Percentiles rank a stretch among this genome's conserved stretches.
Conservation (phyloP, 306 rosid species). For the Lupinus albus region DNA sequence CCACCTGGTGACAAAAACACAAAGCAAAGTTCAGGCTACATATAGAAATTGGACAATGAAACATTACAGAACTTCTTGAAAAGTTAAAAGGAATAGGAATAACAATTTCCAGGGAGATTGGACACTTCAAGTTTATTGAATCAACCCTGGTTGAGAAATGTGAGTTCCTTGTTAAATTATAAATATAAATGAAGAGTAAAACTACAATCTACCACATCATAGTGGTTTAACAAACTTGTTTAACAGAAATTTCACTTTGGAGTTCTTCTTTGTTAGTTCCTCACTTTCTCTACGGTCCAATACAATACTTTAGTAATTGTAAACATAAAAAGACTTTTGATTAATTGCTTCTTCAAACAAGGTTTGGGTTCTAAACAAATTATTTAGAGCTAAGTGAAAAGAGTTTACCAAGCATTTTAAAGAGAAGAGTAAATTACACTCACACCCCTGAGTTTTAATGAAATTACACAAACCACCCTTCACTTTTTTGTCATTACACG, state of each 20-base stretch:
- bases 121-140: slow-evolving; percentile 14
- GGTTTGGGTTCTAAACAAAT: not conserved
- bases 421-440: too few relatives aligned
- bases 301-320: not conserved
- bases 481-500: too few relatives aligned
- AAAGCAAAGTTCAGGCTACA: slow-evolving; percentile 34
- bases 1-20: slow-evolving; percentile 52
- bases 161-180: not conserved
- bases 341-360: not conserved
- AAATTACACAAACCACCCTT: too few relatives aligned
- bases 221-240: not conserved
- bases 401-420: too few relatives aligned
- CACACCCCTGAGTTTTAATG: too few relatives aligned
- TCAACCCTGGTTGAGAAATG: not conserved
- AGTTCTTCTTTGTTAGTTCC: slow-evolving; percentile 12
- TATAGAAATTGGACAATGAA: slow-evolving; percentile 31
- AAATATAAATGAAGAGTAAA: slow-evolving; percentile 17
- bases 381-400: too few relatives aligned
- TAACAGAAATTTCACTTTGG: slow-evolving; percentile 14
- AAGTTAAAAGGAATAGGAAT: not conserved
- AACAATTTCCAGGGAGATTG: slow-evolving; percentile 3
- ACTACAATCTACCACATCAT: slow-evolving; percentile 15
- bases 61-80: slow-evolving; percentile 26
- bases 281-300: slow-evolving; percentile 7
- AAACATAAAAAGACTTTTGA: too few relatives aligned